Percentiles rank a stretch among this genome's conserved stretches.
Evolutionary conservation across 176 grass and related monocot genomes (phyloP).

Genomic region (Aegilops longissima): DNA sequence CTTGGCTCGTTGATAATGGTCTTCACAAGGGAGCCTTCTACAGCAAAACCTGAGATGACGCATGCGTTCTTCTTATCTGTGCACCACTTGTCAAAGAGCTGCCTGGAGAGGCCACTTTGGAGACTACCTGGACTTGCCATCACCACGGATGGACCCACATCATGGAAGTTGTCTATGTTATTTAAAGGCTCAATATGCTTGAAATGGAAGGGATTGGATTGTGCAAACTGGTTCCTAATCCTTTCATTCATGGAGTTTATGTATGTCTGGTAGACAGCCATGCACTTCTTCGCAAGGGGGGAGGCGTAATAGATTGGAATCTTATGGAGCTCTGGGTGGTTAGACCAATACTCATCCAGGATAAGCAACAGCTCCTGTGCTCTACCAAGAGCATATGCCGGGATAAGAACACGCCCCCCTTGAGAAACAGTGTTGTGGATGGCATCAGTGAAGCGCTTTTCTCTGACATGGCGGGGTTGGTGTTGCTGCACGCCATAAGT

Average conservation of each 20-base stretch:
- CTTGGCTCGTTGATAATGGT: constrained; percentile 92
- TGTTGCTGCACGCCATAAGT: constrained; percentile 93
- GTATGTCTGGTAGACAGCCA: constrained; percentile 98
- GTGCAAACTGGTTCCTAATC: constrained; percentile 88
- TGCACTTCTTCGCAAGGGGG: constrained; percentile 92
- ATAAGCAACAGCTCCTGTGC: constrained; percentile 92
- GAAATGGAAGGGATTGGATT: constrained; percentile 89
- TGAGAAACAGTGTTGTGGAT: constrained; percentile 79
- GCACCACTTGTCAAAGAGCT: constrained; percentile 97
- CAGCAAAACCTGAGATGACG: constrained; percentile 86
- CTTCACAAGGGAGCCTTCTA: constrained; percentile 84
- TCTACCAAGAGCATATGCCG: constrained; percentile 90
- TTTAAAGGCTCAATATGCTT: constrained; percentile 91
- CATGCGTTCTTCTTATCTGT: constrained; percentile 92
- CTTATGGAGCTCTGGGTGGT: constrained; percentile 89
- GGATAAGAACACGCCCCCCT: constrained; percentile 87
- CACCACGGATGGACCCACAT: constrained; percentile 90
- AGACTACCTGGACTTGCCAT: constrained; percentile 87
- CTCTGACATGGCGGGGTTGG: constrained; percentile 64
- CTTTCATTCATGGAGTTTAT: constrained; percentile 98
- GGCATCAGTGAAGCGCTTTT: constrained; percentile 89
- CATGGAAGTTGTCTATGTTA: constrained; percentile 91
- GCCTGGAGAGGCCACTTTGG: constrained; percentile 90
- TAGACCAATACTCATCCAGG: constrained; percentile 96
- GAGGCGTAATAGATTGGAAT: constrained; percentile 97